A percentile compares a stretch with the other conserved stretches of the same genome.
Evolutionary conservation across 352 stramenopile species (phyloP).

Genomic region (Thalassiosira exigua): DNA sequence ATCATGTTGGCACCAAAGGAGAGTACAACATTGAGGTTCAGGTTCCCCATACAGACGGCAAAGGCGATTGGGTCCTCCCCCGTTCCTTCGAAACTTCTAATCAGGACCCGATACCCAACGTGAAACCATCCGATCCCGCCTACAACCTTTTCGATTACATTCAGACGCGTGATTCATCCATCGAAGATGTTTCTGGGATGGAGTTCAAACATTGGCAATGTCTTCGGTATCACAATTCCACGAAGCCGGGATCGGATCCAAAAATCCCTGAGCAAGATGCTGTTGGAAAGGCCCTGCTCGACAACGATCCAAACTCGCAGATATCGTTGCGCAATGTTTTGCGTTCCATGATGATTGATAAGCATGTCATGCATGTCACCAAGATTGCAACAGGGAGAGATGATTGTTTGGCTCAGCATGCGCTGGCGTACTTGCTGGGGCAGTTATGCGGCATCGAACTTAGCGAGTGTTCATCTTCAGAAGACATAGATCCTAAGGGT

Average conservation of each 20-base stretch:
- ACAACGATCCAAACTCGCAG: background rate
- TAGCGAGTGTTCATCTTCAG: background rate
- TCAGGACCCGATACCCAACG: background rate
- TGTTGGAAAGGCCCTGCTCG: background rate
- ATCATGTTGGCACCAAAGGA: background rate
- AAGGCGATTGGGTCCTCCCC: background rate
- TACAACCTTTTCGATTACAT: conserved; percentile 9
- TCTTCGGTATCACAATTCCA: background rate
- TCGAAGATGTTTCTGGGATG: background rate
- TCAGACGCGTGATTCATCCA: background rate
- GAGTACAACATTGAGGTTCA: background rate
- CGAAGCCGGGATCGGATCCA: no score
- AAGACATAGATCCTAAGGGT: background rate
- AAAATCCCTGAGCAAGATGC: background rate
- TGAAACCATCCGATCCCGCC: background rate
- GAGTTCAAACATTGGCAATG: background rate
- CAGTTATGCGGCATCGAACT: conserved; percentile 11
- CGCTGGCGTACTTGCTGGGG: conserved; percentile 9
- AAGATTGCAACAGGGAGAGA: background rate
- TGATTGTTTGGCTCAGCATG: conserved; percentile 7
- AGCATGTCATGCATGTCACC: background rate
- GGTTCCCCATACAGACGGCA: background rate
- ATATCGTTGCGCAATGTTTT: background rate
- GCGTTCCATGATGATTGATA: background rate
- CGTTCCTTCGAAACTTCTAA: background rate